Percentiles rank a stretch among this genome's conserved stretches.
These are phyloP conservation scores for Beauveria australis DNA, from an alignment of 2,329 filamentous ascomycete species.

Conservation along the genomic window DNA sequence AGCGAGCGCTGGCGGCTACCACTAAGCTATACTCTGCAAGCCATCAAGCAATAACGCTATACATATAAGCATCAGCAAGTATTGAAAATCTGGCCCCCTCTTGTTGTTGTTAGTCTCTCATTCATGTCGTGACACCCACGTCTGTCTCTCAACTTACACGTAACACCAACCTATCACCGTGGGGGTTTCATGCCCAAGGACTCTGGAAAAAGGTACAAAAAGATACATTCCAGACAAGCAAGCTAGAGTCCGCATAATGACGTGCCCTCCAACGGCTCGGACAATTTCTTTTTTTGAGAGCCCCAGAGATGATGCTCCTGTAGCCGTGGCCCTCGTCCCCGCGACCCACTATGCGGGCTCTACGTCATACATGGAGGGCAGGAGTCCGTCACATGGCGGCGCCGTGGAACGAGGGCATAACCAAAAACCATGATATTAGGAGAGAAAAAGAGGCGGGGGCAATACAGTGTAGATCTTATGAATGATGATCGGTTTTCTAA, in stretches of 20 bases:
- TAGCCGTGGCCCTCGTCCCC: neutral
- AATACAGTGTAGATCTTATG: neutral
- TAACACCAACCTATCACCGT: neutral
- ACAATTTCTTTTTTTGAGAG: neutral
- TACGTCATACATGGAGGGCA: neutral
- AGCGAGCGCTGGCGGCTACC: constrained; percentile 12
- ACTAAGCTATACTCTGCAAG: constrained; percentile 13
- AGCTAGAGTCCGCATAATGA: neutral
- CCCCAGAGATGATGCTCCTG: neutral
- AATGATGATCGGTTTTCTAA: neutral
- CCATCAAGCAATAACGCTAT: constrained; percentile 8
- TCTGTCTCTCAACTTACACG: neutral
- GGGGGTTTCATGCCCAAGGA: neutral
- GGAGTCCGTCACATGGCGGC: neutral
- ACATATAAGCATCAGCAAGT: neutral
- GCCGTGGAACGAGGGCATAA: neutral
- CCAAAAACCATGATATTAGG: neutral
- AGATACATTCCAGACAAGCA: neutral
- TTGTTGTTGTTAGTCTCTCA: no score
- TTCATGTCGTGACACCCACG: neutral
- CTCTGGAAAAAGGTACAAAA: neutral
- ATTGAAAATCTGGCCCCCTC: no score
- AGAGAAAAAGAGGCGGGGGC: neutral
- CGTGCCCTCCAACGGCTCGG: neutral
- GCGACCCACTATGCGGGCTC: neutral